These are phyloP conservation scores for Botryosphaeria dothidea DNA, from an alignment of 2,329 filamentous ascomycete genomes.

Conservation along the genomic window DNA sequence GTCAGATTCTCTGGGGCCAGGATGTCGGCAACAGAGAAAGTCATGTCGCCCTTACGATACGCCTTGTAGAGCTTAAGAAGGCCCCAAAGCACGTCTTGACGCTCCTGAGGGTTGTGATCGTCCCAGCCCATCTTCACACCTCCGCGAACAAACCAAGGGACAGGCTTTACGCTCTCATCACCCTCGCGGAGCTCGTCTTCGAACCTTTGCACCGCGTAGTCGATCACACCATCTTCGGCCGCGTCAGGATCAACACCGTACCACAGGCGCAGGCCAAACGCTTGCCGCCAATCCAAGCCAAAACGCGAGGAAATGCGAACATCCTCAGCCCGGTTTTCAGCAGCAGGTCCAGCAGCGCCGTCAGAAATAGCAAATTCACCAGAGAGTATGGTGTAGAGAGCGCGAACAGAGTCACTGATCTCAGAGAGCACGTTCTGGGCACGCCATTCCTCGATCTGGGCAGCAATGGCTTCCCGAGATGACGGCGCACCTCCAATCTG, in stretches of 20 bases:
- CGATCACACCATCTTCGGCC: slow-evolving; percentile 62
- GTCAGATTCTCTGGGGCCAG: slow-evolving; percentile 76
- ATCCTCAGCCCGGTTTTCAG: slow-evolving; percentile 77
- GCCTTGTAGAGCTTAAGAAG: slow-evolving; percentile 77
- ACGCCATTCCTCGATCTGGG: slow-evolving; percentile 83
- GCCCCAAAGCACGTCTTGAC: slow-evolving; percentile 83
- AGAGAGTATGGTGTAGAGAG: slow-evolving; percentile 84
- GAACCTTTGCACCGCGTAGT: slow-evolving; percentile 72
- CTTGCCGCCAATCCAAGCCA: slow-evolving; percentile 86
- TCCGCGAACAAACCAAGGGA: slow-evolving; percentile 69
- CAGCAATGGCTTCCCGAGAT: slow-evolving; percentile 71
- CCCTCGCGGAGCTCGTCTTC: slow-evolving; percentile 70
- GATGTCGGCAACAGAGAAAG: slow-evolving; percentile 63
- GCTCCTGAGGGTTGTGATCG: slow-evolving; percentile 57
- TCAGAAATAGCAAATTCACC: slow-evolving; percentile 85
- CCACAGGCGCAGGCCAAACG: slow-evolving; percentile 89
- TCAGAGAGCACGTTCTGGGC: slow-evolving; percentile 82
- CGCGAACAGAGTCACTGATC: slow-evolving; percentile 78
- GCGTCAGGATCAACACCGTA: slow-evolving; percentile 66
- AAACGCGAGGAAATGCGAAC: slow-evolving; percentile 86
- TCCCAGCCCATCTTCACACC: slow-evolving; percentile 61
- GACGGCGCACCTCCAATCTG: slow-evolving; percentile 71
- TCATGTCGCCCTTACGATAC: slow-evolving; percentile 44
- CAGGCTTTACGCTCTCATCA: slow-evolving; percentile 67
- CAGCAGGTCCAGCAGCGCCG: slow-evolving; percentile 69